phyloP scores from a whole-genome alignment of 2,329 filamentous ascomycete species.

The Paraconiothyrium brasiliense region DNA sequence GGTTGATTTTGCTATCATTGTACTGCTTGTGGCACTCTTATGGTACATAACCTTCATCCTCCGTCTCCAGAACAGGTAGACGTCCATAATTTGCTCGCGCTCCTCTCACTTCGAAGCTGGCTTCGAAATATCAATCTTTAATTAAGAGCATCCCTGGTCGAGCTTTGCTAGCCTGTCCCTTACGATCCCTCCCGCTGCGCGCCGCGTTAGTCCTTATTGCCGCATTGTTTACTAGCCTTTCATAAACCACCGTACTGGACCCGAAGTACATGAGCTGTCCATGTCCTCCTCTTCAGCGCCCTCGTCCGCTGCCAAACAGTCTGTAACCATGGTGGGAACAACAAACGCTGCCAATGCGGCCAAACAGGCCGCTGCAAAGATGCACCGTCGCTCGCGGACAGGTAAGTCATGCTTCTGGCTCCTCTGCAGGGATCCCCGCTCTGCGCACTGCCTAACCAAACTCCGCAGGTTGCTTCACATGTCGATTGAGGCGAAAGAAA shows the following conservation, averaged over 20 bases:
- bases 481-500: constrained; percentile 73
- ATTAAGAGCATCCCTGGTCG: constrained; percentile 53
- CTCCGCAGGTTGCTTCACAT: constrained; percentile 71
- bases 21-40: constrained; percentile 55
- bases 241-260: constrained; percentile 53
- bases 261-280: constrained; percentile 54
- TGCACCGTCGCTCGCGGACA: constrained; percentile 93
- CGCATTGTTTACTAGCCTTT: constrained; percentile 52
- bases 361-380: constrained; percentile 74
- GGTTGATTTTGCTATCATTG: constrained; percentile 52
- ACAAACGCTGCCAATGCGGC: constrained; percentile 60
- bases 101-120: constrained; percentile 54
- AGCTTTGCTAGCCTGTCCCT: constrained; percentile 54
- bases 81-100: constrained; percentile 59
- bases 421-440: constrained; percentile 48
- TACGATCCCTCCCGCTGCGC: constrained; percentile 53
- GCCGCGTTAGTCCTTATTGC: constrained; percentile 53
- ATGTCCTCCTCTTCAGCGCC: constrained; percentile 59
- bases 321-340: constrained; percentile 61
- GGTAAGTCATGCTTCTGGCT: constrained; percentile 67
- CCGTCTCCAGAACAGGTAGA: constrained; percentile 46
- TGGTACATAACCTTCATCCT: constrained; percentile 53
- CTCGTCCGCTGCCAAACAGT: constrained; percentile 52
- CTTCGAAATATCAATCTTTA: constrained; percentile 59
- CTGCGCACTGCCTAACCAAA: constrained; percentile 50